A percentile compares a stretch with the other conserved stretches of the same genome.
These are phyloP conservation scores for Penicillium sp. DNA, from an alignment of 2,329 filamentous ascomycete genomes.

Conservation along the genomic window DNA sequence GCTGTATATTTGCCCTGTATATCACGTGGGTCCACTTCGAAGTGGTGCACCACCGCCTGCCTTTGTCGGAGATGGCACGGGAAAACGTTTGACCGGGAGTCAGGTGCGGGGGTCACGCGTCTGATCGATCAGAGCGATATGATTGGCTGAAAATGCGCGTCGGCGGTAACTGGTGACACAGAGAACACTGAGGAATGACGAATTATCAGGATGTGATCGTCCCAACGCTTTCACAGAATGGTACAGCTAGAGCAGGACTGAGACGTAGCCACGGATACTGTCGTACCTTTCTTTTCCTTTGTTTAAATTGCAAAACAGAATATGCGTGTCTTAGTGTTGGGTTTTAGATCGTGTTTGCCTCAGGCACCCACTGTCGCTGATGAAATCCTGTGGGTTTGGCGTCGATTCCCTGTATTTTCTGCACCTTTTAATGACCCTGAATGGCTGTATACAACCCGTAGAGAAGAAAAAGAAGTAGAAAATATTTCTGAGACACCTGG, in stretches of 20 bases:
- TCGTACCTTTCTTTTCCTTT: constrained; percentile 2
- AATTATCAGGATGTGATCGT: constrained; percentile 4
- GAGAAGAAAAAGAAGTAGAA: not conserved
- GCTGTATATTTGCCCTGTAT: not conserved
- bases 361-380: constrained; percentile 12
- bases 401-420: constrained; percentile 12
- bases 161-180: not conserved
- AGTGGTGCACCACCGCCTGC: constrained; percentile 1
- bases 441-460: constrained; percentile 3
- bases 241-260: constrained; percentile 1
- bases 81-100: not conserved
- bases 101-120: not conserved
- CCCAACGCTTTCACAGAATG: not conserved
- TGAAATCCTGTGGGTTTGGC: not conserved
- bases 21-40: not conserved
- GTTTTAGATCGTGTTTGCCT: constrained; percentile 11
- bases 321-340: not conserved
- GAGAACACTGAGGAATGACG: constrained; percentile 1
- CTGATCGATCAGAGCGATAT: not conserved
- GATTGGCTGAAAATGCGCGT: not conserved
- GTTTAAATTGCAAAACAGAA: not conserved
- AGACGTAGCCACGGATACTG: not conserved
- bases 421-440: constrained; percentile 10
- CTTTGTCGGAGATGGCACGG: not conserved
- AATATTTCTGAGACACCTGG: not conserved